Evolutionary conservation across 495 filamentous ascomycete species (phyloP).

Genomic region (Daldinia vernicosa): DNA sequence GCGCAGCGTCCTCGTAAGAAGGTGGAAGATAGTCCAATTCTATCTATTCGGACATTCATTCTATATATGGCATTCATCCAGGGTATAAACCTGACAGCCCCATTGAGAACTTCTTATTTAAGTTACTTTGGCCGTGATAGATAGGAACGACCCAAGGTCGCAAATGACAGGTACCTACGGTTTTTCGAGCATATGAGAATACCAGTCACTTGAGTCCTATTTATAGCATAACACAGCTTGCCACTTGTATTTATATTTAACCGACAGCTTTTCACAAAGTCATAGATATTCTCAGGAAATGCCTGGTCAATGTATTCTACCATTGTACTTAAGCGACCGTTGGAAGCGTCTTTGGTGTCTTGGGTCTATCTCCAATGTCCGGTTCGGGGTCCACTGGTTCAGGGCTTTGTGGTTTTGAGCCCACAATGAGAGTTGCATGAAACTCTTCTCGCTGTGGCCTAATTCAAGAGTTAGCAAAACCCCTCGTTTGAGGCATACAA

Average conservation of each 20-base stretch:
- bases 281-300: background rate
- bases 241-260: background rate
- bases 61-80: too few relatives aligned
- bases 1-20: too few relatives aligned
- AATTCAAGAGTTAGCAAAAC: conserved; percentile 2
- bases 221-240: too few relatives aligned
- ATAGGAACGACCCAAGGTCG: too few relatives aligned
- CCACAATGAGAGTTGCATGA: conserved; percentile 19
- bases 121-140: too few relatives aligned
- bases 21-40: too few relatives aligned
- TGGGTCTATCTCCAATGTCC: conserved; percentile 20
- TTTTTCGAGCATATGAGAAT: too few relatives aligned
- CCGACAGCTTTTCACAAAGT: background rate
- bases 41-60: too few relatives aligned
- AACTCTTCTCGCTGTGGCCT: conserved; percentile 33
- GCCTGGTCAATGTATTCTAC: background rate
- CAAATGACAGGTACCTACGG: too few relatives aligned
- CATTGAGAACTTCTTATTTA: too few relatives aligned
- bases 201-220: too few relatives aligned
- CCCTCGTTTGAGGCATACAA: background rate
- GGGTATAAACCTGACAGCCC: too few relatives aligned
- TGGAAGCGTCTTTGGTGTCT: conserved; percentile 2
- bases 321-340: background rate
- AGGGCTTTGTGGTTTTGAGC: conserved; percentile 13
- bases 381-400: background rate